These are phyloP conservation scores for Clitocybe nebularis DNA, from an alignment of 1,284 basidiomycete genomes.

Conservation along the genomic window DNA sequence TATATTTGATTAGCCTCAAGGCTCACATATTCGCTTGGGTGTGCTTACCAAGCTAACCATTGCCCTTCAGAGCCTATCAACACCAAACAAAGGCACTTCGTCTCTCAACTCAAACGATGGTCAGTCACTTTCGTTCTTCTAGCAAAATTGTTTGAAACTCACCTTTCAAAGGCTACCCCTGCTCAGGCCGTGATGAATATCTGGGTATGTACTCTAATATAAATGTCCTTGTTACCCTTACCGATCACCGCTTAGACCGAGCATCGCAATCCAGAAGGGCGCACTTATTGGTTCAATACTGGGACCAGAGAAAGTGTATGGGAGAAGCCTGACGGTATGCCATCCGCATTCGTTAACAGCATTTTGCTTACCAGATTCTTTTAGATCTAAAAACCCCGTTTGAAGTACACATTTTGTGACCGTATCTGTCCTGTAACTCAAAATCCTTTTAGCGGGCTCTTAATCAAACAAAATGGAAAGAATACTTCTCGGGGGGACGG, in stretches of 20 bases:
- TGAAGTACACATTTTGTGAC: constrained; percentile 50
- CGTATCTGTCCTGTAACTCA: background rate
- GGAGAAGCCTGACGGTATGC: constrained; percentile 81
- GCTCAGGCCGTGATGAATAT: constrained; percentile 21
- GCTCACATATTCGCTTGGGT: too few relatives aligned
- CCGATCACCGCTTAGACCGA: constrained; percentile 49
- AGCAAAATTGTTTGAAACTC: background rate
- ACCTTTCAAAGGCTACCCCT: constrained; percentile 7
- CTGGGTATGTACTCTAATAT: constrained; percentile 24
- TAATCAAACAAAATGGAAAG: constrained; percentile 86
- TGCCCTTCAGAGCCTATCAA: background rate
- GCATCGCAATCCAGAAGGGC: constrained; percentile 79
- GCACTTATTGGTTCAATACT: constrained; percentile 86
- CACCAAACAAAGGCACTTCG: background rate
- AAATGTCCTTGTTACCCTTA: background rate
- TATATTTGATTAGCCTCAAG: too few relatives aligned
- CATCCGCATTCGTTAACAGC: constrained; percentile 2
- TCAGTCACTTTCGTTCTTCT: constrained; percentile 3
- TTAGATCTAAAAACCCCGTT: constrained; percentile 80
- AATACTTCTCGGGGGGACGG: constrained; percentile 84
- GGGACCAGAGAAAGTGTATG: constrained; percentile 76
- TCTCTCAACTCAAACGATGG: too few relatives aligned
- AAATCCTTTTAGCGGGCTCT: constrained; percentile 64
- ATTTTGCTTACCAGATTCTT: constrained; percentile 14
- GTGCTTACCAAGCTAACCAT: too few relatives aligned